These are phyloP conservation scores for Talaromyces stipitatus DNA, from an alignment of 495 filamentous ascomycete species.

Conservation along the genomic window DNA sequence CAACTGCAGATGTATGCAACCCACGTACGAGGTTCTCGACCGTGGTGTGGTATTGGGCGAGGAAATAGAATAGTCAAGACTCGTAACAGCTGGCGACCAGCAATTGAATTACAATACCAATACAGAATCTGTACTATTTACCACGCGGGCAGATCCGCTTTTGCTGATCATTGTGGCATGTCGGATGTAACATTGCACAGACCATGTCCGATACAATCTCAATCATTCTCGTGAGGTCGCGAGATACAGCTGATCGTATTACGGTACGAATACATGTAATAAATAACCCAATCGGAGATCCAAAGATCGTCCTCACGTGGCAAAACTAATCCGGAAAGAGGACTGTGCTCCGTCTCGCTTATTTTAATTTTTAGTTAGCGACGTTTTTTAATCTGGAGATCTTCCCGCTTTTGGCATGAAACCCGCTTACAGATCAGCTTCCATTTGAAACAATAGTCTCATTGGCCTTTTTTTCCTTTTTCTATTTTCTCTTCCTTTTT, in stretches of 20 bases:
- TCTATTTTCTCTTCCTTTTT: too few relatives aligned
- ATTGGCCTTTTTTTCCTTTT: neutral
- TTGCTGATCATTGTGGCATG: conserved; percentile 2
- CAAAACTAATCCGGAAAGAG: neutral
- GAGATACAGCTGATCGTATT: neutral
- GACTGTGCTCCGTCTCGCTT: neutral
- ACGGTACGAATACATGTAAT: too few relatives aligned
- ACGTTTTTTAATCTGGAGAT: conserved; percentile 1
- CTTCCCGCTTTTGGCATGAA: conserved; percentile 1
- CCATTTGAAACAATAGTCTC: neutral
- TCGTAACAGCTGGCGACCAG: too few relatives aligned
- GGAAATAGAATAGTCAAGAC: too few relatives aligned
- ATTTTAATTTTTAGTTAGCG: neutral
- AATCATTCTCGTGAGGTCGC: neutral
- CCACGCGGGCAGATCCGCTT: neutral
- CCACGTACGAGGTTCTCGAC: neutral
- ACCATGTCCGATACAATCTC: neutral
- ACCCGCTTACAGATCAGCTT: conserved; percentile 1
- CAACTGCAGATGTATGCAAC: neutral
- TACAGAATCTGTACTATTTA: neutral
- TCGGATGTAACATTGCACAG: neutral
- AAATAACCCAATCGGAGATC: neutral
- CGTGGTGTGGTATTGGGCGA: too few relatives aligned
- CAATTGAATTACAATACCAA: neutral
- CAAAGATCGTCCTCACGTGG: neutral